A percentile compares a stretch with the other conserved stretches of the same genome.
phyloP scores from a whole-genome alignment of 164 flowering plant species.

The Kalanchoe fedtschenkoi region DNA sequence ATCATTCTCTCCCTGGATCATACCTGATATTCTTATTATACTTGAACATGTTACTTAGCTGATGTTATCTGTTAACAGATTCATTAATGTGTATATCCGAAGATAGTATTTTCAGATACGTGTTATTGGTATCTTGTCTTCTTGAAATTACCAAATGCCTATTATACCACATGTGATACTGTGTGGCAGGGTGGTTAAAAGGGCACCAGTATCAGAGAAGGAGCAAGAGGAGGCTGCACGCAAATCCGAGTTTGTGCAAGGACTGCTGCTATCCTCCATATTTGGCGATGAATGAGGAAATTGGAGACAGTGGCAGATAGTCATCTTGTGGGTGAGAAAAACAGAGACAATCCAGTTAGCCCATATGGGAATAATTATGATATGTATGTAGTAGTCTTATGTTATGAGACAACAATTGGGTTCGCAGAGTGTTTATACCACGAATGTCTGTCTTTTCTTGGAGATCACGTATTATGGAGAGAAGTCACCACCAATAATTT shows the following conservation, averaged over 20 bases:
- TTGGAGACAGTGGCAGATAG: background rate
- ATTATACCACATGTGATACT: background rate
- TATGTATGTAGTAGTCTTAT: background rate
- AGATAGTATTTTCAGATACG: too few species aligned
- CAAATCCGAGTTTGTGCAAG: constrained; percentile 40
- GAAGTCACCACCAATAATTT: too few species aligned
- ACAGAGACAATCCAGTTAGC: background rate
- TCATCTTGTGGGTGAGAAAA: background rate
- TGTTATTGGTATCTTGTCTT: too few species aligned
- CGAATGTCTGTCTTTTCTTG: too few species aligned
- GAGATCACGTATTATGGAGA: too few species aligned
- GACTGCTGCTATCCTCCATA: constrained; percentile 38
- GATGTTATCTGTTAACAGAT: too few species aligned
- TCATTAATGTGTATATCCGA: too few species aligned
- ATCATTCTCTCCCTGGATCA: too few species aligned
- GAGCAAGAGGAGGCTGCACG: constrained; percentile 43
- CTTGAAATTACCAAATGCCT: too few species aligned
- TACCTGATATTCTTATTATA: too few species aligned
- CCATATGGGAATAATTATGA: background rate
- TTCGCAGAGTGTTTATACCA: too few species aligned
- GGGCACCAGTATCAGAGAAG: constrained; percentile 22
- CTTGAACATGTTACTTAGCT: too few species aligned
- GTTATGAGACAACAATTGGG: background rate
- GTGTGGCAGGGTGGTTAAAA: constrained; percentile 18
- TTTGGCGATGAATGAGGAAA: constrained; percentile 19